These are phyloP conservation scores for Cynanchum wilfordii DNA, from an alignment of 257 asterid species.

Conservation along the genomic window DNA sequence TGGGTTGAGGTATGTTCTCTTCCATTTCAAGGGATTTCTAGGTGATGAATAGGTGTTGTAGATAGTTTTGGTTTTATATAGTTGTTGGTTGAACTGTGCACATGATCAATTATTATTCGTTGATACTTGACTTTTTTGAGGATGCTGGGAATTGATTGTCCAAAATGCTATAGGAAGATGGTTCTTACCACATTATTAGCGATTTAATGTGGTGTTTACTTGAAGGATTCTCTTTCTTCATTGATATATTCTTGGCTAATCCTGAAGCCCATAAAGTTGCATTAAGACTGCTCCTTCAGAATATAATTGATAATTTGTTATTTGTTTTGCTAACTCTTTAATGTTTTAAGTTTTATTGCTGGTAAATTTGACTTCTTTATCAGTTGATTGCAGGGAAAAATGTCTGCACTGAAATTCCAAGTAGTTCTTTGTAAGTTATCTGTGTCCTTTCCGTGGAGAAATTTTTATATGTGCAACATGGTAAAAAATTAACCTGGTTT, in stretches of 20 bases:
- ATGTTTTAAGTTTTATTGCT: neutral
- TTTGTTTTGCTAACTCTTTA: neutral
- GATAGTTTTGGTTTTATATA: neutral
- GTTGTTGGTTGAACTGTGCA: neutral
- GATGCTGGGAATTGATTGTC: neutral
- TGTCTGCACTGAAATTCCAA: conserved; percentile 74
- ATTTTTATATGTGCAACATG: conserved; percentile 7
- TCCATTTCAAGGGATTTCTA: conserved; percentile 4
- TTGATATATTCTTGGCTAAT: neutral
- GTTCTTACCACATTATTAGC: neutral
- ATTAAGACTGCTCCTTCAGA: conserved; percentile 2
- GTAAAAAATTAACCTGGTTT: conserved; percentile 12
- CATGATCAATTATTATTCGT: neutral
- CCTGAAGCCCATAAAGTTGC: neutral
- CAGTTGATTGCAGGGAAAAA: conserved; percentile 66
- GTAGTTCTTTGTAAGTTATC: conserved; percentile 54
- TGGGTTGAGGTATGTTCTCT: conserved; percentile 73
- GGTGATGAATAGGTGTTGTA: neutral
- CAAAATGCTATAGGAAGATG: neutral
- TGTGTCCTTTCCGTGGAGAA: conserved; percentile 14
- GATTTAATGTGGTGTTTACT: neutral
- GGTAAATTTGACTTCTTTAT: conserved; percentile 31
- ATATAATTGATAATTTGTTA: neutral
- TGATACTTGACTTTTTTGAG: neutral
- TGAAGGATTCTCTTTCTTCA: neutral